Evolutionary conservation across 2,329 filamentous ascomycete genomes (phyloP), one percentile per base, ranked within the genome.

Genomic region (Penicillium concentricum): DNA sequence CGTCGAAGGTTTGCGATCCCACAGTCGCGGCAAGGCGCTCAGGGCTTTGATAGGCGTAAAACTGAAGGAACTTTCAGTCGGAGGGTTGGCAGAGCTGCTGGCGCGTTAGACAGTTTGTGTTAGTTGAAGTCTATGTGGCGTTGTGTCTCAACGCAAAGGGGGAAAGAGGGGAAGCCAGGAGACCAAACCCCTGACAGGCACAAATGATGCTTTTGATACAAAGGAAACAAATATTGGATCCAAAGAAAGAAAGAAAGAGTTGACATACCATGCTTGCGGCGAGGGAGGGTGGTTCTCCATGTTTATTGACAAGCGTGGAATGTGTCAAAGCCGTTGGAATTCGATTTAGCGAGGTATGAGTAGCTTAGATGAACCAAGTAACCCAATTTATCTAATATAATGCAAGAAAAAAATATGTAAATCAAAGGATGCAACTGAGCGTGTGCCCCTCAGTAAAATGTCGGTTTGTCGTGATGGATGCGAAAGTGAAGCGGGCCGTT

Each of bases 1-100:
- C 6, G 74, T 77, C 4, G 76, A 72, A 18, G 76, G 76, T 54
- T 74, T 74, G 56, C 77, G 76, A 54, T 79, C 77, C 77, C 77
- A 79, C 56, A 75, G 62, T 54, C 74, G 75, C 30, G 75, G 75
- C 35, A 67, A 57, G 32, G 67, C 65, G 44, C 64, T 69, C n/a
- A 66, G 56, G 32, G 66, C 64, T 46, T 74, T 73, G 51, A 71
- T 66, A 10, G 77, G 77, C n/a, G 77, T 78, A 54, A 79, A 79
- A 20, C 68, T 67, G 59, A 74, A 75, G 24, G 66, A 62, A 30
- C 64, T 64, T n/a, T 70, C 67, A 42, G 57, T 35, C 2, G 39
- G 32, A 30, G 61, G 49, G 4, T 59, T 51, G 50, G 54, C 15
- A 18, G 50, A 26, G 38, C 35, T 57, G 54, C 58, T 65, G 30